Conservation (phyloP, 2,329 filamentous ascomycete species). For the Arthroderma sp. region DNA sequence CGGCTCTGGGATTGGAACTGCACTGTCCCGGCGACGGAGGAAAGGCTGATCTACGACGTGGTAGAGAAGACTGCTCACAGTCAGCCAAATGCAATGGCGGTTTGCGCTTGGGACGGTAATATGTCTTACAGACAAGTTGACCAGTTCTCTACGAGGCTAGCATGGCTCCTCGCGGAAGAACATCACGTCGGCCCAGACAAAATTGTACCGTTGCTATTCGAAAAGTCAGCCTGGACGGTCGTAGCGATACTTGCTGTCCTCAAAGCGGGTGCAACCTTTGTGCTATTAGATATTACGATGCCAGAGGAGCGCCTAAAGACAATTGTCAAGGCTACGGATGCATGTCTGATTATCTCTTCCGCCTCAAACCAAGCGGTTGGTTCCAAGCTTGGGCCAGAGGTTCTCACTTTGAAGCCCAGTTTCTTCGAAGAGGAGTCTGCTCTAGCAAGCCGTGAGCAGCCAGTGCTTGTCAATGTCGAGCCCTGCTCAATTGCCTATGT, state of each 20-base stretch:
- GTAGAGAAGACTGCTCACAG: too few relatives aligned
- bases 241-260: conserved; percentile 14
- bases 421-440: not conserved
- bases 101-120: conserved; percentile 18
- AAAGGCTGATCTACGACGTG: too few relatives aligned
- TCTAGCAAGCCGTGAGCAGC: not conserved
- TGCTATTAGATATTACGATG: conserved; percentile 22
- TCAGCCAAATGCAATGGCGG: conserved; percentile 15
- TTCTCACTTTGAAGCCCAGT: conserved; percentile 22
- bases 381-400: conserved; percentile 31
- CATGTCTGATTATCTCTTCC: conserved; percentile 31
- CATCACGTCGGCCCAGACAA: conserved; percentile 10
- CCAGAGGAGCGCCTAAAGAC: conserved; percentile 25
- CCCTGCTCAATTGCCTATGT: conserved; percentile 65
- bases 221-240: conserved; percentile 14
- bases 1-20: too few relatives aligned
- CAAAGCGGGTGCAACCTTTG: conserved; percentile 14
- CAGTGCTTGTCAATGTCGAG: conserved; percentile 38
- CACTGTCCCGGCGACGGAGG: too few relatives aligned
- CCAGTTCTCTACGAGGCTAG: conserved; percentile 14
- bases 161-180: conserved; percentile 8
- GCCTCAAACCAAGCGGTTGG: conserved; percentile 28
- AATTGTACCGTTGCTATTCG: conserved; percentile 12
- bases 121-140: conserved; percentile 16
- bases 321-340: conserved; percentile 27